phyloP scores from a whole-genome alignment of 2,329 filamentous ascomycete species.

The Pseudonectria foliicola region DNA sequence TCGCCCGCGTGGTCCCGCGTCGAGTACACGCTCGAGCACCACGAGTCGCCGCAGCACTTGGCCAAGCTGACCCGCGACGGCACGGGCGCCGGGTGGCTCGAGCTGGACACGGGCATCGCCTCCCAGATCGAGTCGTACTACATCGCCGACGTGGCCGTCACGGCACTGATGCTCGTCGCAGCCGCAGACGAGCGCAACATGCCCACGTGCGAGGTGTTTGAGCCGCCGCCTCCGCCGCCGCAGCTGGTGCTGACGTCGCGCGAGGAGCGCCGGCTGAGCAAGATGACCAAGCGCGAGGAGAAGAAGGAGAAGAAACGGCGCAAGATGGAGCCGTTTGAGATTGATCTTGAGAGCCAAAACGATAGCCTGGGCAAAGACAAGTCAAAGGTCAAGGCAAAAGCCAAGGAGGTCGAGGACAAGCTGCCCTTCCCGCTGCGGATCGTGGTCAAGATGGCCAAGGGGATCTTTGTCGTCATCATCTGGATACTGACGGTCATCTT shows the following conservation, averaged over 20 bases:
- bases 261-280: conserved; percentile 23
- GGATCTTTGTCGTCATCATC: conserved; percentile 50
- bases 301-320: conserved; percentile 26
- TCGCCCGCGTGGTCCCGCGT: conserved; percentile 52
- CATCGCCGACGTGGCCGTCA: conserved; percentile 54
- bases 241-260: conserved; percentile 16
- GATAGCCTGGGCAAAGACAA: conserved; percentile 34
- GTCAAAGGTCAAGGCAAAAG: conserved; percentile 29
- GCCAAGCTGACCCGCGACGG: conserved; percentile 55
- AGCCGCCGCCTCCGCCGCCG: conserved; percentile 56
- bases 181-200: conserved; percentile 46
- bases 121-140: conserved; percentile 54
- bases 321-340: conserved; percentile 49
- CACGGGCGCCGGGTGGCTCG: conserved; percentile 51
- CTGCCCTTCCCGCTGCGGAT: conserved; percentile 43
- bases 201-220: conserved; percentile 43
- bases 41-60: conserved; percentile 53
- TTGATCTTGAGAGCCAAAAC: conserved; percentile 57
- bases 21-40: conserved; percentile 59
- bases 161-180: conserved; percentile 53
- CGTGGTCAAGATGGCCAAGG: conserved; percentile 43
- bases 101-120: conserved; percentile 55
- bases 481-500: conserved; percentile 51
- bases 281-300: conserved; percentile 23
- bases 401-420: conserved; percentile 37